Conservation (phyloP, 495 filamentous ascomycete species). For the Annulohypoxylon maeteangense region DNA sequence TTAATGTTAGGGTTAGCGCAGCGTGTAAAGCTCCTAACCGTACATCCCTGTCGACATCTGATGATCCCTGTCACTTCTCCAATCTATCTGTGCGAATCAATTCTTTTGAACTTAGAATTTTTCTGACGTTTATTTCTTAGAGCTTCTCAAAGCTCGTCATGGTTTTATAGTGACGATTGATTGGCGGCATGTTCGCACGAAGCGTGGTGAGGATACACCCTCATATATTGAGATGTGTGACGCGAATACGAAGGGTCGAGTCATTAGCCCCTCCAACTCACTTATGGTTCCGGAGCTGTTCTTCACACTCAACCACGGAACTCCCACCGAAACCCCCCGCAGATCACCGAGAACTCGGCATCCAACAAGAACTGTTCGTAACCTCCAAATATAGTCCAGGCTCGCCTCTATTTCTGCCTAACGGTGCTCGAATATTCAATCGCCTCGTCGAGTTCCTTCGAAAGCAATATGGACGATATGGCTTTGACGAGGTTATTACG, state of each 20-base stretch:
- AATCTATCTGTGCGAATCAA: constrained; percentile 15
- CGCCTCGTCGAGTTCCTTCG: constrained; percentile 87
- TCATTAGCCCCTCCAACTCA: not conserved
- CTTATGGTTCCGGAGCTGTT: constrained; percentile 44
- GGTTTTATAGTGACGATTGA: constrained; percentile 21
- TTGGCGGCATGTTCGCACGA: constrained; percentile 43
- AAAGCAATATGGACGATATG: constrained; percentile 85
- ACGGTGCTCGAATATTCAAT: constrained; percentile 87
- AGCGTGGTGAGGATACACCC: constrained; percentile 31
- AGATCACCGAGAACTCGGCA: constrained; percentile 78
- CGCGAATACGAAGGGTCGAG: constrained; percentile 28
- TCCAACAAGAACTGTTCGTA: constrained; percentile 80
- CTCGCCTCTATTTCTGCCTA: constrained; percentile 87
- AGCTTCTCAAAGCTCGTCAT: constrained; percentile 20
- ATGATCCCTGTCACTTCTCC: constrained; percentile 15
- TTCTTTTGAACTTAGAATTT: constrained; percentile 13
- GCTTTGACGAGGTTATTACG: constrained; percentile 91
- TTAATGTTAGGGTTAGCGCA: not conserved
- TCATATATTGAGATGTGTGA: constrained; percentile 23
- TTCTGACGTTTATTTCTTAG: constrained; percentile 1
- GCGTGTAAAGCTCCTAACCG: not conserved
- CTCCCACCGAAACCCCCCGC: constrained; percentile 50
- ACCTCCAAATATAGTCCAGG: constrained; percentile 84
- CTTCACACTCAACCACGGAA: constrained; percentile 44
- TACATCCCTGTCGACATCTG: not conserved